Evolutionary conservation across 2,329 filamentous ascomycete species (phyloP).

Genomic region (Penicillium sp.): DNA sequence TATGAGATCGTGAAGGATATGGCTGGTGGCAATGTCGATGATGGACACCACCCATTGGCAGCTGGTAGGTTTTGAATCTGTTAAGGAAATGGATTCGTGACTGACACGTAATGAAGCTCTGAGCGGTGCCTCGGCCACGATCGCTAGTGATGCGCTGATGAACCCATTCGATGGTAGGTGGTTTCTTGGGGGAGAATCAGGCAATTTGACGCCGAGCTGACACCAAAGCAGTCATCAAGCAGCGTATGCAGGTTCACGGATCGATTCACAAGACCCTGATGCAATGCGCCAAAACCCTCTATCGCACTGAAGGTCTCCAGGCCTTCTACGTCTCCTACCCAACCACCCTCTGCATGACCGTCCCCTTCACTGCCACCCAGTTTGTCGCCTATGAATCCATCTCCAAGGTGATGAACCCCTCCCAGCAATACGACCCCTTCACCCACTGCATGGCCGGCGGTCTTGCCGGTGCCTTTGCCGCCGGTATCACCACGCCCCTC

Average conservation of each 20-base stretch:
- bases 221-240: conserved; percentile 76
- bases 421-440: conserved; percentile 73
- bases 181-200: neutral
- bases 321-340: conserved; percentile 99
- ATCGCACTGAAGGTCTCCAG: conserved; percentile 76
- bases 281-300: conserved; percentile 84
- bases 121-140: conserved; percentile 90
- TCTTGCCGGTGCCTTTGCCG: conserved; percentile 86
- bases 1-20: conserved; percentile 96
- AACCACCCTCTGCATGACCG: conserved; percentile 96
- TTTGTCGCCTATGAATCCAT: conserved; percentile 98
- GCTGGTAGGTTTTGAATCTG: conserved; percentile 60
- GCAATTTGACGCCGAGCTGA: neutral
- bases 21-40: conserved; percentile 81
- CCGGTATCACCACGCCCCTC: conserved; percentile 89
- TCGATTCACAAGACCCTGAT: conserved; percentile 84
- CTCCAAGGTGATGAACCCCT: conserved; percentile 86
- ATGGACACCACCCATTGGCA: conserved; percentile 86
- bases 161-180: conserved; percentile 92
- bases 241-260: conserved; percentile 97
- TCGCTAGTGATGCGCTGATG: conserved; percentile 97
- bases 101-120: conserved; percentile 56
- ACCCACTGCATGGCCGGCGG: conserved; percentile 93
- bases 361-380: conserved; percentile 93
- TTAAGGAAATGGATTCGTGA: neutral